Percentiles rank a stretch among this genome's conserved stretches.
Conservation (phyloP, 164 flowering plant genomes). For the Kingdonia uniflora region DNA sequence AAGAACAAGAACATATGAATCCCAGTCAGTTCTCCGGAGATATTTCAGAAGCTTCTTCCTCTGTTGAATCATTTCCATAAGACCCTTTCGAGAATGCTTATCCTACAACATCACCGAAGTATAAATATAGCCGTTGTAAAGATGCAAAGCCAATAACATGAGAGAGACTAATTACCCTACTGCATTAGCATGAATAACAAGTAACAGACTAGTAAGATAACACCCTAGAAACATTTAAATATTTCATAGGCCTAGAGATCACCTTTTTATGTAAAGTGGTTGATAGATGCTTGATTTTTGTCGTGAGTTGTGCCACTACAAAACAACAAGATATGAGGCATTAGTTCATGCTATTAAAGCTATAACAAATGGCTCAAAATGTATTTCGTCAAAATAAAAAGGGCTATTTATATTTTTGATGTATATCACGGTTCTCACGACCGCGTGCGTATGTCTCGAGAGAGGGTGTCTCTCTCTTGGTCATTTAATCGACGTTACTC, state of each 20-base stretch:
- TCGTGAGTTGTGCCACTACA: conserved; percentile 86
- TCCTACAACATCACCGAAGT: conserved; percentile 36
- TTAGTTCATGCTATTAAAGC: not conserved
- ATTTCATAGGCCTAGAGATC: not conserved
- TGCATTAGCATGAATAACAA: too few species aligned
- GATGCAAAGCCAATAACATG: not conserved
- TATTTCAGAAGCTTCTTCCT: conserved; percentile 84
- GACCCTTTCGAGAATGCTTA: conserved; percentile 81
- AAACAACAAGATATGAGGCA: conserved; percentile 9
- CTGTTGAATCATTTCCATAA: conserved; percentile 60
- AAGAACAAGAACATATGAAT: conserved; percentile 68
- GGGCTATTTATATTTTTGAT: too few species aligned
- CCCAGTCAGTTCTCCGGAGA: conserved; percentile 85
- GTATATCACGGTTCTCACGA: too few species aligned
- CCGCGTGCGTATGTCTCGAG: too few species aligned
- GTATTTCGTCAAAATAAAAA: too few species aligned
- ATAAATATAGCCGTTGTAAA: not conserved
- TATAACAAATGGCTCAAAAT: too few species aligned
- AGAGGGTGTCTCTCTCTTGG: too few species aligned
- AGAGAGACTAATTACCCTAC: too few species aligned
- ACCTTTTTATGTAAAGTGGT: conserved; percentile 74
- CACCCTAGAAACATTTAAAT: not conserved
- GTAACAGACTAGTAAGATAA: not conserved
- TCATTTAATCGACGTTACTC: too few species aligned
- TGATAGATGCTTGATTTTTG: conserved; percentile 78